Evolutionary conservation across 495 filamentous ascomycete species (phyloP), one percentile per base, ranked within the genome.

Genomic region (Podospora pseudocomata): DNA sequence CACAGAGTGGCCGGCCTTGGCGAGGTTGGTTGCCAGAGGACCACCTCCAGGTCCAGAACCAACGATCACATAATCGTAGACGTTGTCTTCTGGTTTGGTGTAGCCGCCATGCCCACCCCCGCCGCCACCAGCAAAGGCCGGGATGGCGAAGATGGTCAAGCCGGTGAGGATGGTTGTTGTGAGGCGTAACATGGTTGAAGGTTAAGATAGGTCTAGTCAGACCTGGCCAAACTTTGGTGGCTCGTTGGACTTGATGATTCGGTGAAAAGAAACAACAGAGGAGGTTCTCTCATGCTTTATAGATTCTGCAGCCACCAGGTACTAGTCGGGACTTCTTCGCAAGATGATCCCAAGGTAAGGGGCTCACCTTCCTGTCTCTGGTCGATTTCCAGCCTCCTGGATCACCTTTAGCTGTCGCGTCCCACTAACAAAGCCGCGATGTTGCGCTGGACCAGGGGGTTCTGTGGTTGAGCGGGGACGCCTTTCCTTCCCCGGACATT

Each of bases 41-140:
- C 86, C 86, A 18, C 88, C 88, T 20, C 88, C 88, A 2, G 88
- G 84, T n/a, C 88, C 88, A 44, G 82, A 85, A 27, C 88, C 88
- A 0, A 90, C 84, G 23, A 91, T 79, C 66, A 91, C 81, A 73
- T 89, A 90, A 67, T 90, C 88, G 74, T 88, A 89, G 27, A 39
- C 59, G n/a, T 15, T 53, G 27, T 56, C 44, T 6, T 30, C n/a
- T 28, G 61, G 61, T 18, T 63, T 63, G 30, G 61, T 63, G 61
- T 63, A 49, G n/a, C 61, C 60, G 5, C 58, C 58, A 60, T 18
- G 58, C 5, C 58, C 58, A 15, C 23, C 23, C 23, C 27, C 60
- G 27, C 27, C 61, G 61, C 61, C 61, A n/a, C 61, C 61, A 63
- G 27, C 27, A 18, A 28, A 13, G 20, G 7, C 59, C 16, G 26